Base-by-base conservation (phyloP, 2,329 filamentous ascomycete genomes). In the Cladosporium sp. region DNA sequence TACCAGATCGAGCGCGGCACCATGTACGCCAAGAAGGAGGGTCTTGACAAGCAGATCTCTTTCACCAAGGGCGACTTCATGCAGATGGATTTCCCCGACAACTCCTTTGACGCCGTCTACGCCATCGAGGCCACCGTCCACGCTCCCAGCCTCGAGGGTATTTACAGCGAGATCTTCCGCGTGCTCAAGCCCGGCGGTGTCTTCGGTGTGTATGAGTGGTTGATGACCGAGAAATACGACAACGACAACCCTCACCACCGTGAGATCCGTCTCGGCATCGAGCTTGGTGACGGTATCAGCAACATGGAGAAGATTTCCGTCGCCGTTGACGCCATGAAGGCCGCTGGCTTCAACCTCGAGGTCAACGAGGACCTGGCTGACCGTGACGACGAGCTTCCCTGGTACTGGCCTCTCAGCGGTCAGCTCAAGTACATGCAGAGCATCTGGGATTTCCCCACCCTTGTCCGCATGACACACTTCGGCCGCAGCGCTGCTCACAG, bases 21-120 rank as follows among this genome's bases (percentile, higher is more conserved):
- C 14, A 81, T 83, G 57, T 96, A 97, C 72, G 91, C 92, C 2
- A 77, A 83, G 62, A 90, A 91, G 76, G 90, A 96, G 77, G 87
- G 88, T 54, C 80, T 97, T 55, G 82, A 87, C 1, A 76, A 90
- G 70, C 91, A 96, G 79, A 79, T 96, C 66, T 83, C 82, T 63
- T 97, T 91, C 69, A 88, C 91, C 72, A 97, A 97, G 84, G 93
- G 92, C 55, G 93, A 97, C 72, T 99, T 99, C 75, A 97, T 97
- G 93, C 91, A 96, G 86, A 96, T 97, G 90, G 87, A 87, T 20
- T 97, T 97, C 80, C 87, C 89, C 49, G 89, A 94, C 71, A 90
- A 95, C 81, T 85, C 81, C 19, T 97, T 97, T 75, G 94, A 97
- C 69, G 92, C 91, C 59, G 90, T 97, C 55, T 97, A 97, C 73